A percentile compares a stretch with the other conserved stretches of the same genome.
Evolutionary conservation across 495 filamentous ascomycete species (phyloP).

Genomic region (Xylaria curta): DNA sequence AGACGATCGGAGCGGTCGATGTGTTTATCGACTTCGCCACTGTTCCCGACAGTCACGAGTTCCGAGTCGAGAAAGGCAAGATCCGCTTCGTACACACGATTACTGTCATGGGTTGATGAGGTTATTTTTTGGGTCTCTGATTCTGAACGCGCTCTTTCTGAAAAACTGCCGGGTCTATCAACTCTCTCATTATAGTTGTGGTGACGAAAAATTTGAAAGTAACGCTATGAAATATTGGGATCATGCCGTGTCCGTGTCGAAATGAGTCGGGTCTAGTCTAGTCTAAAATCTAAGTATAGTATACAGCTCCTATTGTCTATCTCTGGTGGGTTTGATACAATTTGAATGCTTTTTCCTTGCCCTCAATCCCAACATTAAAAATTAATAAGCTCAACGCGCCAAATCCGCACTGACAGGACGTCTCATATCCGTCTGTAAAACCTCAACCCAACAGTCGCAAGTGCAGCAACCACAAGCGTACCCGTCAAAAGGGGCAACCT

Average conservation of each 20-base stretch:
- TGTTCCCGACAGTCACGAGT: slow-evolving; percentile 58
- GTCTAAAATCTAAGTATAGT: neutral
- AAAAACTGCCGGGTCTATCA: neutral
- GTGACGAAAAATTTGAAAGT: neutral
- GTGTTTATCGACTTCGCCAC: slow-evolving; percentile 53
- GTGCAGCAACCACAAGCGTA: slow-evolving; percentile 4
- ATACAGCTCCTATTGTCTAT: neutral
- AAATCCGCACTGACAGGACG: neutral
- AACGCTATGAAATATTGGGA: neutral
- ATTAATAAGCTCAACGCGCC: neutral
- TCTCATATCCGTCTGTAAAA: slow-evolving; percentile 16
- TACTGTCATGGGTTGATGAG: slow-evolving; percentile 45
- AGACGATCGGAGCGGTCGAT: slow-evolving; percentile 54
- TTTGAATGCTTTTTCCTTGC: neutral
- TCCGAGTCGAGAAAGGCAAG: slow-evolving; percentile 56
- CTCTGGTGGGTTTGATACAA: neutral
- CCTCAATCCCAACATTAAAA: neutral
- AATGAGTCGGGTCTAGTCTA: neutral
- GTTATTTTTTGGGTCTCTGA: neutral
- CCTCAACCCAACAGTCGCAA: slow-evolving; percentile 12
- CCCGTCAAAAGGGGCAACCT: slow-evolving; percentile 14
- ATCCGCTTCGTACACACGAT: slow-evolving; percentile 56
- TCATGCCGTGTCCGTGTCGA: neutral
- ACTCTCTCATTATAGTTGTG: neutral
- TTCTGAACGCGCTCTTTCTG: neutral